A percentile compares a stretch with the other conserved stretches of the same genome.
Evolutionary conservation across 2,329 filamentous ascomycete genomes (phyloP).

Genomic region (Pseudogymnoascus sp.): DNA sequence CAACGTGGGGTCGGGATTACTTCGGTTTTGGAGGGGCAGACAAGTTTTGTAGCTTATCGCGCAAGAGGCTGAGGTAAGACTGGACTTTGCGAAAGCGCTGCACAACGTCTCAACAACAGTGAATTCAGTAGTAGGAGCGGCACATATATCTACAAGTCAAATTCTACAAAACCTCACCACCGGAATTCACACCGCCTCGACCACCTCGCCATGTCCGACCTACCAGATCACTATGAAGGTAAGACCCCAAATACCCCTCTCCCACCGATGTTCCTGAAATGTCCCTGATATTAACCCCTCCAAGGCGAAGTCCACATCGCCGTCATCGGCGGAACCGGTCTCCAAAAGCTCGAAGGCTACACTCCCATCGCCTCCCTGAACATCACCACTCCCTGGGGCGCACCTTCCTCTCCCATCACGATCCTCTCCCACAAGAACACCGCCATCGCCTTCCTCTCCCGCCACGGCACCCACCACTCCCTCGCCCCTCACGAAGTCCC

Average conservation of each 20-base stretch:
- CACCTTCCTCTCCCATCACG: slow-evolving; percentile 66
- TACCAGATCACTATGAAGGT: slow-evolving; percentile 24
- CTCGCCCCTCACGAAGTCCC: slow-evolving; percentile 93
- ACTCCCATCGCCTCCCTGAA: slow-evolving; percentile 73
- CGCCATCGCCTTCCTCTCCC: slow-evolving; percentile 85
- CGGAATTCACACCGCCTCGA: not conserved
- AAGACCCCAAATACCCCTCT: slow-evolving; percentile 9
- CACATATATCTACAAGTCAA: not conserved
- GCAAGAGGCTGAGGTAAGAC: not conserved
- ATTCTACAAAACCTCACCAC: not conserved
- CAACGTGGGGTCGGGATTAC: slow-evolving; percentile 6
- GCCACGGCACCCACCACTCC: slow-evolving; percentile 85
- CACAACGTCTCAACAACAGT: not conserved
- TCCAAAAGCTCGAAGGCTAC: slow-evolving; percentile 81
- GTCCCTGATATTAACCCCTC: not conserved
- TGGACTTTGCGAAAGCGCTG: slow-evolving; percentile 2
- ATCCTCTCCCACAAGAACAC: slow-evolving; percentile 82
- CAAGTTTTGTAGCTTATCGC: slow-evolving; percentile 8
- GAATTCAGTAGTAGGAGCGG: not conserved
- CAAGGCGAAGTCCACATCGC: slow-evolving; percentile 71
- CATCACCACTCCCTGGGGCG: slow-evolving; percentile 80
- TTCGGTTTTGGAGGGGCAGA: slow-evolving; percentile 8
- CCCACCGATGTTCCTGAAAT: not conserved
- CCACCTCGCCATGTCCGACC: slow-evolving; percentile 20
- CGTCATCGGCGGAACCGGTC: slow-evolving; percentile 88